These are phyloP conservation scores for Alternaria dauci DNA, from an alignment of 2,329 filamentous ascomycete genomes.

Conservation along the genomic window DNA sequence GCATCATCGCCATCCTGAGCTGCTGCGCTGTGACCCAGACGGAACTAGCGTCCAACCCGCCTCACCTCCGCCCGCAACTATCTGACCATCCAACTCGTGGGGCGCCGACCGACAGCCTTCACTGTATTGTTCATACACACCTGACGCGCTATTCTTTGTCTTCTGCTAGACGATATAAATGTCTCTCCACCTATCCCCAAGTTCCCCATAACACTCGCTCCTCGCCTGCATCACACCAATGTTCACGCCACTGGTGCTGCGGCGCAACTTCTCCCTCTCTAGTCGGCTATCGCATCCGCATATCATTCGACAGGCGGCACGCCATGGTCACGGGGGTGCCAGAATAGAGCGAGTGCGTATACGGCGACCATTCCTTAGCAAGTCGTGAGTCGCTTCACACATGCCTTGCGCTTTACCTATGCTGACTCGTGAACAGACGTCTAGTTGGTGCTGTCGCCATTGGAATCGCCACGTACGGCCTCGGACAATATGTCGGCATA, in stretches of 20 bases:
- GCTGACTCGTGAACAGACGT: slow-evolving; percentile 31
- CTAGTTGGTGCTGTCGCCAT: slow-evolving; percentile 34
- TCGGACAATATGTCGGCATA: slow-evolving; percentile 34
- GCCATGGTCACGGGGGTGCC: slow-evolving; percentile 42
- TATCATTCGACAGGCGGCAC: slow-evolving; percentile 36
- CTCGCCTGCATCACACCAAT: slow-evolving; percentile 37
- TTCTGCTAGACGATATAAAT: slow-evolving; percentile 23
- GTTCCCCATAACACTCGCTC: slow-evolving; percentile 21
- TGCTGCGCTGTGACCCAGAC: slow-evolving; percentile 19
- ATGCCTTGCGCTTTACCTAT: neutral
- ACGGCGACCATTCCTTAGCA: slow-evolving; percentile 47
- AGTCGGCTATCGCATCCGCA: slow-evolving; percentile 34
- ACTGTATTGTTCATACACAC: neutral
- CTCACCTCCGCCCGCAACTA: slow-evolving; percentile 17
- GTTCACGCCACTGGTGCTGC: slow-evolving; percentile 50
- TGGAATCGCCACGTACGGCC: slow-evolving; percentile 27
- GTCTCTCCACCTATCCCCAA: slow-evolving; percentile 22
- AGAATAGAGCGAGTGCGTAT: slow-evolving; percentile 54
- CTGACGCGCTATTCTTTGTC: slow-evolving; percentile 1
- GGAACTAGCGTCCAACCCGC: slow-evolving; percentile 22
- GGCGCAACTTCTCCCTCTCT: slow-evolving; percentile 50
- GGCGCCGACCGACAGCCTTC: neutral
- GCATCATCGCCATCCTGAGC: slow-evolving; percentile 8
- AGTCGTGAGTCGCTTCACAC: slow-evolving; percentile 37
- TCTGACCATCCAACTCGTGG: neutral